A percentile compares a stretch with the other conserved stretches of the same genome.
Conservation (phyloP, 148 eudicot genomes). For the Dysphania ambrosioides region DNA sequence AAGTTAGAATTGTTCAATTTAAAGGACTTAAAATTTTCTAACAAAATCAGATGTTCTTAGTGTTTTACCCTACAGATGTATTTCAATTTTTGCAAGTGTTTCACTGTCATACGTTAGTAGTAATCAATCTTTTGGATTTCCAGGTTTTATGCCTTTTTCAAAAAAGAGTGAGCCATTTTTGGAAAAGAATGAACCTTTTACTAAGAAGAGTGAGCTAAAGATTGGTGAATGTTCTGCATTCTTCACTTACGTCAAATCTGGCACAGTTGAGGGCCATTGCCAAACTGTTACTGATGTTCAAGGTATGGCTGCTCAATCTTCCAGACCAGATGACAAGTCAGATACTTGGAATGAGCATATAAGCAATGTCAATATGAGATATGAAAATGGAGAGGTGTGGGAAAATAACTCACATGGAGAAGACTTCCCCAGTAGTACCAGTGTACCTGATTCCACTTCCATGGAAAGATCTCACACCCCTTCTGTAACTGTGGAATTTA, state of each 20-base stretch:
- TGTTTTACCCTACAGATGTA: not conserved
- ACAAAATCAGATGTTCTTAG: not conserved
- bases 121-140: constrained; percentile 14
- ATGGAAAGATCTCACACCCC: constrained; percentile 68
- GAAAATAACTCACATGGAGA: constrained; percentile 48
- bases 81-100: not conserved
- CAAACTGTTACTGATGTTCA: constrained; percentile 32
- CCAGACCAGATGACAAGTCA: constrained; percentile 31
- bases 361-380: constrained; percentile 26
- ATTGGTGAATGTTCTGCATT: constrained; percentile 97
- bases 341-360: constrained; percentile 29
- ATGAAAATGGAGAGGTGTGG: constrained; percentile 31
- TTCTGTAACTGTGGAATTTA: constrained; percentile 39
- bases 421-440: constrained; percentile 57
- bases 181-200: constrained; percentile 55
- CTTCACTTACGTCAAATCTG: constrained; percentile 81
- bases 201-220: constrained; percentile 75
- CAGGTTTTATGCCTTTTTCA: constrained; percentile 52
- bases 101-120: not conserved
- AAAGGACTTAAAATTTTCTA: not conserved
- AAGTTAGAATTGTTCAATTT: not conserved
- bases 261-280: constrained; percentile 38
- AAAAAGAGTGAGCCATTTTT: constrained; percentile 72
- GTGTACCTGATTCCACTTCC: constrained; percentile 60
- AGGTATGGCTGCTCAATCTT: constrained; percentile 35